These are phyloP conservation scores for Diplodia mutila DNA, from an alignment of 2,329 filamentous ascomycete species.

Conservation along the genomic window DNA sequence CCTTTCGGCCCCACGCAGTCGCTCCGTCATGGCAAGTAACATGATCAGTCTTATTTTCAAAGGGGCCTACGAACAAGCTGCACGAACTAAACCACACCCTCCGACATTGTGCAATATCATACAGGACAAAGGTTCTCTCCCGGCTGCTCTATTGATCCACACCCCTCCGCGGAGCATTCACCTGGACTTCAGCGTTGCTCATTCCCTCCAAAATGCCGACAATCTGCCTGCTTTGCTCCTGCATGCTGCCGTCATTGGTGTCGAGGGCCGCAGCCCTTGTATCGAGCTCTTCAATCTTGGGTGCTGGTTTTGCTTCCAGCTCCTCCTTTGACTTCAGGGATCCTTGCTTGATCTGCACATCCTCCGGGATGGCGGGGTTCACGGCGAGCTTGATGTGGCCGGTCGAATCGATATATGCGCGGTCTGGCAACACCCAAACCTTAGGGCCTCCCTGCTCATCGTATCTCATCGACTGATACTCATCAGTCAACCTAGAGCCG, in stretches of 20 bases:
- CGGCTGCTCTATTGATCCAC: constrained; percentile 1
- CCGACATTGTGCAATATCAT: neutral
- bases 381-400: constrained; percentile 47
- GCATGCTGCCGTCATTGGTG: neutral
- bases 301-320: neutral
- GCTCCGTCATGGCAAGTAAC: neutral
- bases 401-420: constrained; percentile 50
- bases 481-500: constrained; percentile 42
- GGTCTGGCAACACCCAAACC: constrained; percentile 54
- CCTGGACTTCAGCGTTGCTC: neutral
- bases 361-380: constrained; percentile 4
- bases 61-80: neutral
- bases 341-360: constrained; percentile 19
- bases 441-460: constrained; percentile 56
- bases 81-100: neutral
- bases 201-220: neutral
- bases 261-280: neutral
- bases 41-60: neutral
- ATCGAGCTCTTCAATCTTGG: constrained; percentile 5
- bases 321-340: constrained; percentile 8
- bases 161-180: neutral
- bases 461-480: constrained; percentile 46
- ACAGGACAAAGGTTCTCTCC: neutral
- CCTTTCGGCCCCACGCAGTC: too few species aligned
- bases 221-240: neutral